A percentile compares a stretch with the other conserved stretches of the same genome.
phyloP scores from a whole-genome alignment of 106 monocot species.

The Cymbidium sinense region DNA sequence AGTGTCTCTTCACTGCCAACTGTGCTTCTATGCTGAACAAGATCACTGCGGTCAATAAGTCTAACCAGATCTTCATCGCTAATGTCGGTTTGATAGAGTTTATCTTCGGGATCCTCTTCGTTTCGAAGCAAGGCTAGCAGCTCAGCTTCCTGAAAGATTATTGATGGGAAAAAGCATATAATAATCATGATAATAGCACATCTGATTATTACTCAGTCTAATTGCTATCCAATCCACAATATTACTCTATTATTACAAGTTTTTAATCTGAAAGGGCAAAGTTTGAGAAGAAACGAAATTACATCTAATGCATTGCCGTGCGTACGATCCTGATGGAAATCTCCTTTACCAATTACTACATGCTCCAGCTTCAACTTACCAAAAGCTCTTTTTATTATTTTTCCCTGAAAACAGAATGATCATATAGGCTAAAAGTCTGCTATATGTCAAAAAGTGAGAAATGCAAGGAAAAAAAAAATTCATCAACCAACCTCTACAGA shows the following conservation, averaged over 20 bases:
- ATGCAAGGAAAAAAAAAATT: background rate
- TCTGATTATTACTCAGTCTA: background rate
- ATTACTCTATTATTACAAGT: no score
- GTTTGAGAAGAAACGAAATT: no score
- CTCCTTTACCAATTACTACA: constrained; percentile 89
- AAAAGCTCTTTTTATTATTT: constrained; percentile 86
- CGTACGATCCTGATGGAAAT: constrained; percentile 75
- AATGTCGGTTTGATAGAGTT: constrained; percentile 68
- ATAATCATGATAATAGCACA: no score
- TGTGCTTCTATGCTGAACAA: constrained; percentile 3
- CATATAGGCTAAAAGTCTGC: background rate
- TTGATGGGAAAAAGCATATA: background rate
- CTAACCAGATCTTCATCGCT: constrained; percentile 59
- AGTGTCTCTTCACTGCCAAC: background rate
- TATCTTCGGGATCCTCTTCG: constrained; percentile 73
- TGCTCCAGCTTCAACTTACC: constrained; percentile 86
- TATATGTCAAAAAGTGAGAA: background rate
- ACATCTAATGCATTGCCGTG: constrained; percentile 68
- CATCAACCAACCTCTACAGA: constrained; percentile 66
- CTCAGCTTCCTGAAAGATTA: constrained; percentile 52
- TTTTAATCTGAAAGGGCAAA: no score
- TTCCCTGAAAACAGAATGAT: constrained; percentile 37
- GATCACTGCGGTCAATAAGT: constrained; percentile 74
- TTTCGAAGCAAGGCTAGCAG: constrained; percentile 65
- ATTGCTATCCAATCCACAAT: no score